Base-by-base conservation (phyloP, 129 eudicot species). In the Flaveria bidentis region DNA sequence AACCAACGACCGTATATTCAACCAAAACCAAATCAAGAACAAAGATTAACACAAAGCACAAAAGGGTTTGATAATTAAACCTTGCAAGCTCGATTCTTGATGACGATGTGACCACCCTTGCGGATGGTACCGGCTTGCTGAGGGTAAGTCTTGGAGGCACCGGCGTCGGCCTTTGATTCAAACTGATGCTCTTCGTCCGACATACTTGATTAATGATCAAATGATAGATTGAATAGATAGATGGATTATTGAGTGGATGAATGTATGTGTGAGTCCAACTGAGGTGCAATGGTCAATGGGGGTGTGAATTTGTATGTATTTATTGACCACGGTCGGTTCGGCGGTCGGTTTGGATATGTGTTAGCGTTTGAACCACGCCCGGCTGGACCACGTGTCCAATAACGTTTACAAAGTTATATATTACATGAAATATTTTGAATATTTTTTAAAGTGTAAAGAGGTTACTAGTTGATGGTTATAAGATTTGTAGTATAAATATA, bases 151-250 rank as follows among this genome's bases (percentile, higher is more conserved):
- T 87, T 87, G 60, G 91, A 87, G 30, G 85, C 89, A 56, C 92
- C 92, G 52, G 89, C 87, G 36, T 87, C 92, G 63, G 85, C 92
- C 81, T 85, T 85, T 1, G 92, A 85, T 58, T 88, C 89, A 49
- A 88, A 88, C 16, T 88, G 92, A 79, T 87, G 91, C 81, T 87
- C 91, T 65, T 87, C 91, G 86, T 87, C 91, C 63, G 89, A 88
- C 92, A 88, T 87, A n/a, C 36, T 30, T 2, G 47, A 39, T 69
- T 33, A 68, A 71, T 70, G 39, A 12, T 51, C 44, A 56, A n/a
- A 28, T 0, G 26, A 55, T 53, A 0, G 42, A 55, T 53, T 10
- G 62, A 20, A 23, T 23, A 23, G 26, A 9, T 25, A 12, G 70
- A 8, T 62, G 44, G 23, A 10, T 16, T 30, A 9, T 4, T 14